Conservation (phyloP, 2,329 filamentous ascomycete species). For the Arthroderma sp. region DNA sequence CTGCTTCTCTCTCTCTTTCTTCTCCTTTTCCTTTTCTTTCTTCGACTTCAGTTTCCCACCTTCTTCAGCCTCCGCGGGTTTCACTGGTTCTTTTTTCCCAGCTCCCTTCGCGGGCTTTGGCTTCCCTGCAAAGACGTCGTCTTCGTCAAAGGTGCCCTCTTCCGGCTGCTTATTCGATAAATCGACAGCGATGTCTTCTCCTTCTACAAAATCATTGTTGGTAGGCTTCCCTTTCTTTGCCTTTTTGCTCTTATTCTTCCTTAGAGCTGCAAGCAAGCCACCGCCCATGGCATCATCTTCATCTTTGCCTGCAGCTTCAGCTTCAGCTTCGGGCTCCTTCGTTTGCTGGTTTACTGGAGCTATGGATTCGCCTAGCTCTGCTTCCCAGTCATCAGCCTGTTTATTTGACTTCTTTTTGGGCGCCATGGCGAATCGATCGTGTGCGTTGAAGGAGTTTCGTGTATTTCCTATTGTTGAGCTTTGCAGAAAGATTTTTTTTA, state of each 20-base stretch:
- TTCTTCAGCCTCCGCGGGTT: conserved; percentile 40
- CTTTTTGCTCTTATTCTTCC: conserved; percentile 73
- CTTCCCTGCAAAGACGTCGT: conserved; percentile 71
- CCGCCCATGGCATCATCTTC: conserved; percentile 43
- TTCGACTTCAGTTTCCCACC: conserved; percentile 73
- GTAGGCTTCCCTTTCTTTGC: conserved; percentile 74
- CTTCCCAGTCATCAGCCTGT: conserved; percentile 85
- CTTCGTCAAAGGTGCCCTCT: conserved; percentile 73
- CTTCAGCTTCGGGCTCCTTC: not conserved
- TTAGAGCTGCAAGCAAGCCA: conserved; percentile 66
- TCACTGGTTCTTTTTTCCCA: conserved; percentile 44
- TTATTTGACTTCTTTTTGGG: conserved; percentile 90
- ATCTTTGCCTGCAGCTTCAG: conserved; percentile 19
- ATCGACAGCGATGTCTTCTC: conserved; percentile 45
- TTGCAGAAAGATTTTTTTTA: not conserved
- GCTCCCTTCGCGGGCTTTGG: conserved; percentile 37
- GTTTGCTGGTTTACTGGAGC: conserved; percentile 27
- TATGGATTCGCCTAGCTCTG: conserved; percentile 68
- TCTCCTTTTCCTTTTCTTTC: conserved; percentile 95
- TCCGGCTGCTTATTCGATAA: conserved; percentile 58
- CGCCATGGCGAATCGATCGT: conserved; percentile 47
- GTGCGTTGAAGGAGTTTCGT: not conserved
- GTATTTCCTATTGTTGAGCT: not conserved
- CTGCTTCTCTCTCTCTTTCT: conserved; percentile 97
- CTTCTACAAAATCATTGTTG: conserved; percentile 63